Evolutionary conservation across 1,139 yeast species (phyloP).

Genomic region (Taiozyma onychis): DNA sequence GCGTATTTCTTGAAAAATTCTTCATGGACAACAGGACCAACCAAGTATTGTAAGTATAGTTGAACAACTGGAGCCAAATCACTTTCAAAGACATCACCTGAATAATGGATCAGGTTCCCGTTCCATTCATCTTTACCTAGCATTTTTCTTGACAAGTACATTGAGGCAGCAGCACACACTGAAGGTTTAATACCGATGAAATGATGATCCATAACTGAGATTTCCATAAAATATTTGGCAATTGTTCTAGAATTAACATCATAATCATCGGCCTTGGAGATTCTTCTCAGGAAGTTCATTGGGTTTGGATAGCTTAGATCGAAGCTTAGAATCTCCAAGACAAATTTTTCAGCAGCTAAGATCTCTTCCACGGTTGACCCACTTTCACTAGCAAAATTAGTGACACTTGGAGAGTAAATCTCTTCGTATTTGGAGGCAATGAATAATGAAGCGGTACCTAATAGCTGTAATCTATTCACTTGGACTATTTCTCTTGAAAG

Average conservation of each 20-base stretch:
- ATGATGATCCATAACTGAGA: conserved; percentile 73
- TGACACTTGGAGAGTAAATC: conserved; percentile 84
- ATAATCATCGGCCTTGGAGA: conserved; percentile 92
- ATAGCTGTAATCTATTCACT: conserved; percentile 77
- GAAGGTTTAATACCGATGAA: conserved; percentile 80
- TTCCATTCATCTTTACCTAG: conserved; percentile 72
- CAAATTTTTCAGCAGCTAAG: conserved; percentile 79
- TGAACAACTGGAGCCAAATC: conserved; percentile 69
- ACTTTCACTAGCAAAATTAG: conserved; percentile 83
- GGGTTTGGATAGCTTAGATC: conserved; percentile 90
- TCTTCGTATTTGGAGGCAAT: conserved; percentile 96
- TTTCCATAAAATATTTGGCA: conserved; percentile 84
- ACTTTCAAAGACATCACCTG: conserved; percentile 81
- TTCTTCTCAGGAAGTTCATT: conserved; percentile 87
- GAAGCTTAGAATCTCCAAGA: conserved; percentile 69
- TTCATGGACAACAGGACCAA: conserved; percentile 83
- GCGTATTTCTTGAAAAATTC: conserved; percentile 93
- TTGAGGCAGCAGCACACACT: conserved; percentile 84
- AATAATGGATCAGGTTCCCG: conserved; percentile 79
- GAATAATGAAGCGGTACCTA: conserved; percentile 86
- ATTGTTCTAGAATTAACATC: conserved; percentile 89
- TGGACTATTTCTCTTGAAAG: conserved; percentile 77
- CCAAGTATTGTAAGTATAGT: conserved; percentile 71
- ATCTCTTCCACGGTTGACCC: conserved; percentile 87
- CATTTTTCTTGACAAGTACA: conserved; percentile 81